These are phyloP conservation scores for Kurtzmaniella quercitrusa DNA, from an alignment of 1,139 yeast species.

Conservation along the genomic window DNA sequence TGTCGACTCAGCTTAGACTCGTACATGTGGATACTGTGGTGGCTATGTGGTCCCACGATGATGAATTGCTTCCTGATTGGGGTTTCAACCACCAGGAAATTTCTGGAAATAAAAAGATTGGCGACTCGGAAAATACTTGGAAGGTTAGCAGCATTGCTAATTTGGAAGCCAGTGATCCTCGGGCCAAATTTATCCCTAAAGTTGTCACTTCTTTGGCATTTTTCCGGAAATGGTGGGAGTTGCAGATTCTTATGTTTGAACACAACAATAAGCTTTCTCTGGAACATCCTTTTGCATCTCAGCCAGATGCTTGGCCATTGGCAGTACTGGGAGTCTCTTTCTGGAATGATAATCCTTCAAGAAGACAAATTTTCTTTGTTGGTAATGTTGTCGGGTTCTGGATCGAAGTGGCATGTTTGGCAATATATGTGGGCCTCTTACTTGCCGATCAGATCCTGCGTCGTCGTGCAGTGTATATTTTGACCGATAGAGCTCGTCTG, in stretches of 20 bases:
- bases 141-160: conserved; percentile 66
- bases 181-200: conserved; percentile 58
- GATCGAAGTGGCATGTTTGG: conserved; percentile 68
- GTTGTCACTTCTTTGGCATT: conserved; percentile 60
- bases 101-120: conserved; percentile 83
- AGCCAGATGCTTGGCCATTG: conserved; percentile 93
- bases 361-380: conserved; percentile 72
- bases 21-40: conserved; percentile 85
- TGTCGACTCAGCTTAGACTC: conserved; percentile 62
- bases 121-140: conserved; percentile 72
- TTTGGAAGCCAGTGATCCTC: conserved; percentile 49
- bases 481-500: conserved; percentile 62
- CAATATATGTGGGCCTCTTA: conserved; percentile 57
- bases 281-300: conserved; percentile 94
- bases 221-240: conserved; percentile 82
- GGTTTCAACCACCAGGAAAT: conserved; percentile 89
- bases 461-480: conserved; percentile 61
- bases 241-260: conserved; percentile 84
- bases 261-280: conserved; percentile 85
- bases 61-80: conserved; percentile 87
- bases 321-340: conserved; percentile 89
- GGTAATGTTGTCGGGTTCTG: conserved; percentile 95
- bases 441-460: conserved; percentile 74
- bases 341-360: conserved; percentile 73
- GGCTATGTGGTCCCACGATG: conserved; percentile 93